Conservation (phyloP, 1,284 basidiomycete species). For the Cutaneotrichosporon cavernicola region DNA sequence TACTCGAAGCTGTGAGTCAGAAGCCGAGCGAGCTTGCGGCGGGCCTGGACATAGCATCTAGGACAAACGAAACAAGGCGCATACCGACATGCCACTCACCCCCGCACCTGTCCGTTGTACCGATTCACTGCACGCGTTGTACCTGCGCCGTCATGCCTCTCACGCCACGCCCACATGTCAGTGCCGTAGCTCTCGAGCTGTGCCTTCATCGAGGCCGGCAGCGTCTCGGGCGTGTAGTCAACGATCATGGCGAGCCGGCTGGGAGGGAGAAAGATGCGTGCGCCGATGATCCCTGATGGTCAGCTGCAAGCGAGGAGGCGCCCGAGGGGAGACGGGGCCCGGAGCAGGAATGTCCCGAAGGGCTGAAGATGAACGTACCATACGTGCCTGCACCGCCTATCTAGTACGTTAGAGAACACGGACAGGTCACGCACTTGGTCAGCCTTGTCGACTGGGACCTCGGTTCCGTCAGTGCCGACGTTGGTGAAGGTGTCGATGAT, state of each 20-base stretch:
- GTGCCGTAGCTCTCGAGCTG: slow-evolving; percentile 34
- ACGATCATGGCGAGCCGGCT: slow-evolving; percentile 44
- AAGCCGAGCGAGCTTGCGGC: not conserved
- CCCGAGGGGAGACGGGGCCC: not conserved
- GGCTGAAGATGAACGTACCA: slow-evolving; percentile 27
- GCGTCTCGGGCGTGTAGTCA: slow-evolving; percentile 36
- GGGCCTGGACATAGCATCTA: not conserved
- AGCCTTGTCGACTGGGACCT: slow-evolving; percentile 33
- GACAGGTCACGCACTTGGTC: slow-evolving; percentile 36
- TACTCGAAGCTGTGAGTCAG: slow-evolving; percentile 39
- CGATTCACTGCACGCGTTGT: slow-evolving; percentile 44
- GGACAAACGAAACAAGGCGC: too few species aligned
- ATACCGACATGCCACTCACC: slow-evolving; percentile 29
- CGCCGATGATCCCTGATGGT: slow-evolving; percentile 43
- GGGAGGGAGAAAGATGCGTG: slow-evolving; percentile 45
- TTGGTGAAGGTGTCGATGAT: slow-evolving; percentile 50
- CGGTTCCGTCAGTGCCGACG: slow-evolving; percentile 37
- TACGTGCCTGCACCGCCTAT: slow-evolving; percentile 51
- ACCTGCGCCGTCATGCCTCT: slow-evolving; percentile 36
- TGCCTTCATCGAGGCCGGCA: slow-evolving; percentile 31
- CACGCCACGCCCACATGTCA: slow-evolving; percentile 44
- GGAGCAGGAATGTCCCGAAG: not conserved
- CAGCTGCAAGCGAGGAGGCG: not conserved
- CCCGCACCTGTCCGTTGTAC: slow-evolving; percentile 39
- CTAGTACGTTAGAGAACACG: slow-evolving; percentile 23